phyloP scores from a whole-genome alignment of 1,284 basidiomycete genomes.

The Moesziomyces sp. region DNA sequence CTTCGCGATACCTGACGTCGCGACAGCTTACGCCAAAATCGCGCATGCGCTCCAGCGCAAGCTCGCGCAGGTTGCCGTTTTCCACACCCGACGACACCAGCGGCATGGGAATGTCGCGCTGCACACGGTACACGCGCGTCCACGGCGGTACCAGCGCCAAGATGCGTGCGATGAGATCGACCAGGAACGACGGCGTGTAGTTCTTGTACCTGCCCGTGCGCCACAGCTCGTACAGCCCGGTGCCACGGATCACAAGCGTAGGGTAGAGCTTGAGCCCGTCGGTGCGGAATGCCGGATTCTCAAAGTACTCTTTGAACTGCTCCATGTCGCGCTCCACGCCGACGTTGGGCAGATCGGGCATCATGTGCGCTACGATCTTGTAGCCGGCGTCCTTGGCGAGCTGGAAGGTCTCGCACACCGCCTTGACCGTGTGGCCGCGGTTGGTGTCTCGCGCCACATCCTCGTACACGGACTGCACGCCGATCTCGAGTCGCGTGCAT shows the following conservation, averaged over 20 bases:
- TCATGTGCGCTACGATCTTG: constrained; percentile 79
- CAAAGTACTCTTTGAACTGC: constrained; percentile 98
- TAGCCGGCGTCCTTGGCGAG: constrained; percentile 98
- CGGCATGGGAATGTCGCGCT: constrained; percentile 65
- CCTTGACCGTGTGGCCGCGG: constrained; percentile 92
- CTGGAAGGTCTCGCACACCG: constrained; percentile 97
- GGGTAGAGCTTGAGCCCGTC: constrained; percentile 99
- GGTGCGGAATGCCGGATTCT: constrained; percentile 95
- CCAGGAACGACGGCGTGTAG: constrained; percentile 96
- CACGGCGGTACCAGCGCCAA: constrained; percentile 97
- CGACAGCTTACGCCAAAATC: constrained; percentile 98
- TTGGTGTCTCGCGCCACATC: constrained; percentile 99
- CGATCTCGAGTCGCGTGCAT: constrained; percentile 96
- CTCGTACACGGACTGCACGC: constrained; percentile 98
- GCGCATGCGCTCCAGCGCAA: constrained; percentile 96
- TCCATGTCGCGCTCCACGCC: constrained; percentile 96
- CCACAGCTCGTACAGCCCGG: constrained; percentile 96
- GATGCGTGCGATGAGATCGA: constrained; percentile 95
- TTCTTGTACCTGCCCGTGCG: constrained; percentile 97
- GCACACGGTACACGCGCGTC: constrained; percentile 96
- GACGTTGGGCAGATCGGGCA: constrained; percentile 84
- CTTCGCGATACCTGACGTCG: constrained; percentile 97
- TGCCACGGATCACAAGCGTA: constrained; percentile 96
- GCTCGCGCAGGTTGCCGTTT: constrained; percentile 95
- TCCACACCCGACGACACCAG: constrained; percentile 88